Percentiles rank a stretch among this genome's conserved stretches.
Conservation (phyloP, 2,329 filamentous ascomycete genomes). For the Alternaria sp. region DNA sequence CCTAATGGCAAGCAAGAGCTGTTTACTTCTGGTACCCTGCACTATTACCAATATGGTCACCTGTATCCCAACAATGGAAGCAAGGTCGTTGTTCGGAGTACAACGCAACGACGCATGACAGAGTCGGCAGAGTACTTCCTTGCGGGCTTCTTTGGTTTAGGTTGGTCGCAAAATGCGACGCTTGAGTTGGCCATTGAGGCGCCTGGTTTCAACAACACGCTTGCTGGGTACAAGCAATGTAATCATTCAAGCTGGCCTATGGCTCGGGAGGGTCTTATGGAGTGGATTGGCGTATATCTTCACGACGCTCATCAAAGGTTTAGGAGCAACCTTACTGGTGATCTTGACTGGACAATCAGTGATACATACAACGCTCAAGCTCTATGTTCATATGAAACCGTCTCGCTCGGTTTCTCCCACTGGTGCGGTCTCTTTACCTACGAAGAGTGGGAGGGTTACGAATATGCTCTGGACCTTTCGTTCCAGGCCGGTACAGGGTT, state of each 20-base stretch:
- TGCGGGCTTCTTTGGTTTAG: constrained; percentile 79
- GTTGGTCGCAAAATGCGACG: constrained; percentile 76
- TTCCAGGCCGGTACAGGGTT: constrained; percentile 72
- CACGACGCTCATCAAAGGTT: constrained; percentile 70
- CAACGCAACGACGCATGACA: constrained; percentile 80
- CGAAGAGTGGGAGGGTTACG: constrained; percentile 76
- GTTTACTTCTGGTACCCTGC: constrained; percentile 74
- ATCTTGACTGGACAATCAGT: constrained; percentile 46
- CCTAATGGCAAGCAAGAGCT: constrained; percentile 77
- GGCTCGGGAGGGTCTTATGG: constrained; percentile 60
- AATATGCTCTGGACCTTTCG: constrained; percentile 73
- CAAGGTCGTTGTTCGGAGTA: constrained; percentile 78
- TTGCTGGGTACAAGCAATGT: constrained; percentile 73
- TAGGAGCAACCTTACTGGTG: constrained; percentile 58
- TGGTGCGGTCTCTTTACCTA: constrained; percentile 81
- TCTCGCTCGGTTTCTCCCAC: constrained; percentile 76
- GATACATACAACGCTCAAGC: constrained; percentile 70
- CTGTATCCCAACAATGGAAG: constrained; percentile 73
- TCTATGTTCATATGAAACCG: constrained; percentile 80
- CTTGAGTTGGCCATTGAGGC: constrained; percentile 77
- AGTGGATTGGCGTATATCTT: constrained; percentile 74
- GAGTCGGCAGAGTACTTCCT: constrained; percentile 81
- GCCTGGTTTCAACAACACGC: constrained; percentile 72
- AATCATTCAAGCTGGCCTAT: constrained; percentile 64
- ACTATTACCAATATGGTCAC: constrained; percentile 76